Evolutionary conservation across 495 filamentous ascomycete genomes (phyloP), one percentile per base, ranked within the genome.

Genomic region (Podospora sp.): DNA sequence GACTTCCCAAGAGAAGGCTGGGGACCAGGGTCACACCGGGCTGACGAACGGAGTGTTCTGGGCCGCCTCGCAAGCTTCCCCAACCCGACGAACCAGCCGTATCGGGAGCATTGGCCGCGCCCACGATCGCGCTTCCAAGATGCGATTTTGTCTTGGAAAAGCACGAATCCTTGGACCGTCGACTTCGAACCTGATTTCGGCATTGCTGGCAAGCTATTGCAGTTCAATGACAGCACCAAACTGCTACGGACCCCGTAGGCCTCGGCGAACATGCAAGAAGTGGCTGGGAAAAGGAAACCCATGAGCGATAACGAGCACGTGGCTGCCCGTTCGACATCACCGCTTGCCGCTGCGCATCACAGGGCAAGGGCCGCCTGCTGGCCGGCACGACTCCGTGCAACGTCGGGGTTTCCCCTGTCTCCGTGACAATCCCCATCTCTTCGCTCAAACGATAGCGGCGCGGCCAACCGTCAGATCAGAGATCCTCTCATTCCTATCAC

Each of bases 91-190:
- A 18, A 18, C 40, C 40, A 26, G 52, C 52, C 52, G 52, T 26
- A 55, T 55, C 52, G 52, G 52, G 52, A 55, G n/a, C 52, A 22
- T 55, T 11, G 52, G 16, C 52, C 2, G 52, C 52, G 52, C 7
- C 2, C 52, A 11, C 20, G 52, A 55, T 55, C 52, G 20, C 25
- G 52, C 52, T 55, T 55, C 25, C 52, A 26, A 55, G 52, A 55
- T 55, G 20, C 40, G 16, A n/a, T 18, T 18, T 46, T 18, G 40
- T 46, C 40, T 46, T 46, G 40, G 2, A 4, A n/a, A 6, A 46
- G 40, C 40, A 46, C 40, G 40, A 46, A 46, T 46, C 40, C 40
- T 46, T 46, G 40, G 12, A 55, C 3, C 52, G n/a, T 22, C 14
- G 52, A 22, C 9, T 14, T 11, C 16, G 40, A 46, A 46, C 40